phyloP scores from a whole-genome alignment of 139 green algal species.

The Pleodorina starrii region DNA sequence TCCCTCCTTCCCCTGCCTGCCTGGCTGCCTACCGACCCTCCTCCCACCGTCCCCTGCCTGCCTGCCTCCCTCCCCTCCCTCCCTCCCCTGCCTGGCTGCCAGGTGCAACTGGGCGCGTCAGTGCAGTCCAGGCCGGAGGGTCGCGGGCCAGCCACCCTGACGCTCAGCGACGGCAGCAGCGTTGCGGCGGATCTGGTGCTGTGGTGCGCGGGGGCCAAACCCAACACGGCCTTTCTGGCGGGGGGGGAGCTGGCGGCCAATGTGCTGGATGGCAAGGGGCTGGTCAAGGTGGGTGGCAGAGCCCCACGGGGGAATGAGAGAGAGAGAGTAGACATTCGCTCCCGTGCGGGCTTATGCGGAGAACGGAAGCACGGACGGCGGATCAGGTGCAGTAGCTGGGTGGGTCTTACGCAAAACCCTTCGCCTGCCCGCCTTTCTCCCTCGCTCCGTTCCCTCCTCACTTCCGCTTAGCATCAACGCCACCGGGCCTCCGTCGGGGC shows the following conservation, averaged over 20 bases:
- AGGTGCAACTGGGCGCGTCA: background rate
- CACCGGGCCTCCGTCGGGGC: too few relatives aligned
- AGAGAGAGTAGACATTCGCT: too few relatives aligned
- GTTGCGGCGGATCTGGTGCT: conserved; percentile 37
- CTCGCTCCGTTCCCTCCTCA: too few relatives aligned
- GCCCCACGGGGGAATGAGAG: too few relatives aligned
- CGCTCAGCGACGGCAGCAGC: background rate
- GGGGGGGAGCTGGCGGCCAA: background rate
- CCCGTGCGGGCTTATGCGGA: too few relatives aligned
- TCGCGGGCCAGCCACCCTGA: conserved; percentile 2
- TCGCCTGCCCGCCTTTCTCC: too few relatives aligned
- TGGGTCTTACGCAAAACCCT: too few relatives aligned
- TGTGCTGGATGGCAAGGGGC: background rate
- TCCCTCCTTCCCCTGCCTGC: too few relatives aligned
- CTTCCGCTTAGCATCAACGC: too few relatives aligned
- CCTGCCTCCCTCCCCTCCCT: background rate
- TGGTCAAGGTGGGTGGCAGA: conserved; percentile 12
- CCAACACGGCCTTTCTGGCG: conserved; percentile 27
- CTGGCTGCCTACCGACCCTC: too few relatives aligned
- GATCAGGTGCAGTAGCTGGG: too few relatives aligned
- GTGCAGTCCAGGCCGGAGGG: background rate
- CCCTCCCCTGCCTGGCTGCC: background rate
- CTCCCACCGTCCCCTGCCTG: background rate
- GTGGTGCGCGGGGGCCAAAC: conserved; percentile 16
- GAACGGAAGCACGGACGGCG: too few relatives aligned